Base-by-base conservation (phyloP, 2,329 filamentous ascomycete genomes). In the Aureobasidium sp. region DNA sequence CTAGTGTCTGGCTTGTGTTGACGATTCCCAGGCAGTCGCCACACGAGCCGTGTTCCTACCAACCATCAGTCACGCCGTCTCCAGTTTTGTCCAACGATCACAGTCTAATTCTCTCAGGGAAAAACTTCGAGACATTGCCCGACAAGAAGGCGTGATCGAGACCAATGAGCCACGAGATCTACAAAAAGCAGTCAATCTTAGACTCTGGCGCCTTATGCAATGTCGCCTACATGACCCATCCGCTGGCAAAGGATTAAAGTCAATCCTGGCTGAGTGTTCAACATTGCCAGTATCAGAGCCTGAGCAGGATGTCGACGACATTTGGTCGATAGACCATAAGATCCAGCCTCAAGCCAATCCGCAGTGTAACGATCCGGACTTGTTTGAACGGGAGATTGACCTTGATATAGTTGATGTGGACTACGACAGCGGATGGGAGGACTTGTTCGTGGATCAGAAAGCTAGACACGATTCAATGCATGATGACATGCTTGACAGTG, bases 1-100 rank as follows among this genome's bases (percentile, higher is more conserved):
- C n/a, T n/a, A n/a, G n/a, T n/a, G n/a, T n/a, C n/a, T n/a, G n/a
- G 6, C 6, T 22, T 6, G 12, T 5, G 32, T 37, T 51, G 27
- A 51, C 19, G 6, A 22, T 3, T 41, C 17, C 24, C 17, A 69
- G 67, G 59, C 63, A 25, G 54, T 68, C 8, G 63, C 64, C 6
- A 61, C 64, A 35, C 63, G 70, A 55, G 62, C 66, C 16, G 60
- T 65, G 12, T 61, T 73, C 16, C 21, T 69, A n/a, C 70, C 71
- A 4, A 70, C 65, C 0, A 63, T 74, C 37, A 62, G 59, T 32
- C 66, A 67, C 34, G 71, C 70, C 10, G 54, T 71, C 16, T 50
- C 56, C 8, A 41, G 56, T 27, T 47, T 38, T 3, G 24, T 58
- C 14, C 41, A 27, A 29, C 54, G 39, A 22, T 55, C 56, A 7